A percentile compares a stretch with the other conserved stretches of the same genome.
Conservation (phyloP, 768 basidiomycete species). For the Ramaria sp. region DNA sequence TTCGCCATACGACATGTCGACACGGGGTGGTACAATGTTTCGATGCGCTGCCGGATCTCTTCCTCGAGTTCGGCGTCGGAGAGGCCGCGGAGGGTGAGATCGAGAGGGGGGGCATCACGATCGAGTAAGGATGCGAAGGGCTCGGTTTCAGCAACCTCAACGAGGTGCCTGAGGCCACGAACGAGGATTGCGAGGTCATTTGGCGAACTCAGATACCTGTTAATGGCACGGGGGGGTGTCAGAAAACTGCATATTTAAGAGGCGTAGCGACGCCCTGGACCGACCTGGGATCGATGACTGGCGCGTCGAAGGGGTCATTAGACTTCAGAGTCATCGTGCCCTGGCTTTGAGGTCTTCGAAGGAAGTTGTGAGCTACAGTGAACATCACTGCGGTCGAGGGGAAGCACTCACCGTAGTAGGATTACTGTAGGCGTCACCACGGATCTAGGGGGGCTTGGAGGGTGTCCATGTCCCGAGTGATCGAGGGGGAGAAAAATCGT, state of each 20-base stretch:
- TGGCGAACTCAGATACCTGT: not conserved
- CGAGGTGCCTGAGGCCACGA: conserved; percentile 4
- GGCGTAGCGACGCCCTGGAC: conserved; percentile 11
- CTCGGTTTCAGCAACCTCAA: conserved; percentile 19
- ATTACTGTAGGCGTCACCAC: not conserved
- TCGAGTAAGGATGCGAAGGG: conserved; percentile 30
- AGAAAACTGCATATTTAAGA: not conserved
- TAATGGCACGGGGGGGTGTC: conserved; percentile 4
- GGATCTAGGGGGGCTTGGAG: not conserved
- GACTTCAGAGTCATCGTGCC: conserved; percentile 32
- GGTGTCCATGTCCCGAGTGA: not conserved
- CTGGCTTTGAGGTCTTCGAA: conserved; percentile 5
- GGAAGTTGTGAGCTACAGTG: conserved; percentile 21
- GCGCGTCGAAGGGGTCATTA: conserved; percentile 28
- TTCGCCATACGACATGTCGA: conserved; percentile 31
- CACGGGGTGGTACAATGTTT: conserved; percentile 35
- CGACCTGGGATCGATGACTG: conserved; percentile 31
- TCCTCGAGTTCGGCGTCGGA: conserved; percentile 26
- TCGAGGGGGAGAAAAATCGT: not conserved
- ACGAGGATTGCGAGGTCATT: conserved; percentile 4
- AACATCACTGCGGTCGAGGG: not conserved
- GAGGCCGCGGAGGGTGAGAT: conserved; percentile 16
- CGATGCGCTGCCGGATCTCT: conserved; percentile 22
- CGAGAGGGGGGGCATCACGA: conserved; percentile 11
- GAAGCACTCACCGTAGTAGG: not conserved